Percentiles rank a stretch among this genome's conserved stretches.
Conservation (phyloP, 345 rosid genomes). For the Boechera stricta region DNA sequence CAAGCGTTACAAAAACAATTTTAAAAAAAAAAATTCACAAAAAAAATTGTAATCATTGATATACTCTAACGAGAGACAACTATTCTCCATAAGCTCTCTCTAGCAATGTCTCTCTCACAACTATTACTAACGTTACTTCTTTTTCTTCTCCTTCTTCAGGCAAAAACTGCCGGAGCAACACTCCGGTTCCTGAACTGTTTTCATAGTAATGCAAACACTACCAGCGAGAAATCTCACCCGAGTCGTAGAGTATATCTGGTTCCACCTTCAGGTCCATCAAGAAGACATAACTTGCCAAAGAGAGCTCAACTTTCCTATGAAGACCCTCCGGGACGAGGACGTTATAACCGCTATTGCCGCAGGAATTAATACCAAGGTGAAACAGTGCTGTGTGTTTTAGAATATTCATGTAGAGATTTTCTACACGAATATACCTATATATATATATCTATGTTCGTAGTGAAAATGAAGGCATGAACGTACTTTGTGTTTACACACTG, state of each 20-base stretch:
- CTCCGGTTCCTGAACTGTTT: not conserved
- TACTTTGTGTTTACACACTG: constrained; percentile 10
- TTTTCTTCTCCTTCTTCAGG: constrained; percentile 18
- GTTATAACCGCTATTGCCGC: not conserved
- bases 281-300: constrained; percentile 29
- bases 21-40: not conserved
- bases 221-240: not conserved
- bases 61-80: constrained; percentile 9
- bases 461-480: constrained; percentile 40
- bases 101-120: constrained; percentile 29
- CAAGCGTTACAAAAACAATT: constrained; percentile 35
- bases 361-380: constrained; percentile 1
- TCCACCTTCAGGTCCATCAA: constrained; percentile 45
- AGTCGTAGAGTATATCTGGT: not conserved
- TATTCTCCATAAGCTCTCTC: not conserved
- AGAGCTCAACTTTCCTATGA: no score
- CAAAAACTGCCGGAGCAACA: not conserved
- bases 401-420: constrained; percentile 2
- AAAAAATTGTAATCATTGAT: constrained; percentile 3
- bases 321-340: no score
- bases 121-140: not conserved
- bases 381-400: not conserved
- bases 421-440: not conserved
- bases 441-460: not conserved
- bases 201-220: not conserved